Evolutionary conservation across 768 basidiomycete species (phyloP), one percentile per base, ranked within the genome.

Genomic region (Goffeauzyma gilvescens): DNA sequence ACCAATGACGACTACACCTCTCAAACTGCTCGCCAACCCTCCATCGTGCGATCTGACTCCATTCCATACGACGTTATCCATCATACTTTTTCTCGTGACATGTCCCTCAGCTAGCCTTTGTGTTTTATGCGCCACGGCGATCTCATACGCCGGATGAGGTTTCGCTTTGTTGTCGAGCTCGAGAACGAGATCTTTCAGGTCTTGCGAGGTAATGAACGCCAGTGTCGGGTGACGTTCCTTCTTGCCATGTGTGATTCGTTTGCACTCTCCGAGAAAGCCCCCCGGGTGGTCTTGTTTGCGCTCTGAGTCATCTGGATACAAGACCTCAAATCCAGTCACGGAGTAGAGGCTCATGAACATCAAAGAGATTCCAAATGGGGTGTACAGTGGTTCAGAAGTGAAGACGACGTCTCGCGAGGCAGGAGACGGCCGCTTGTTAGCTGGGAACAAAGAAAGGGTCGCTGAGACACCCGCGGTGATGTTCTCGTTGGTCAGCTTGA

Each of bases 391-490:
- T 55, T 82, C 74, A 2, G 73, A 72, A 20, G 82, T 87, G 9
- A 79, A 69, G 25, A 95, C 66, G 6, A 78, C 81, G 60, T 93
- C 87, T 39, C 79, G 61, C 5, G 76, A 65, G 4, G 79, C 42
- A 0, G 53, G 44, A 74, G 31, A 85, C 52, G 10, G 74, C 67
- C 53, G 49, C 34, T 75, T 74, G 18, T 79, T 72, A 8, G 75
- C 66, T 2, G 87, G 85, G 51, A 90, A 74, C 17, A 87, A 58
- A 4, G 76, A 73, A 26, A 80, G 76, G 18, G 75, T 67, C 3
- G 79, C 80, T 0, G 83, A 75, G n/a, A 87, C 78, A 25, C 83
- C 87, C 3, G 87, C 82, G 2, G 84, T 89, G 45, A 90, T 57
- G 50, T 85, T 86, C 59, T 67, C n/a, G n/a, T n/a, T n/a, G n/a